Evolutionary conservation across 192 early-diverging fungal species (phyloP).

Genomic region (Mycoemilia scoparia): DNA sequence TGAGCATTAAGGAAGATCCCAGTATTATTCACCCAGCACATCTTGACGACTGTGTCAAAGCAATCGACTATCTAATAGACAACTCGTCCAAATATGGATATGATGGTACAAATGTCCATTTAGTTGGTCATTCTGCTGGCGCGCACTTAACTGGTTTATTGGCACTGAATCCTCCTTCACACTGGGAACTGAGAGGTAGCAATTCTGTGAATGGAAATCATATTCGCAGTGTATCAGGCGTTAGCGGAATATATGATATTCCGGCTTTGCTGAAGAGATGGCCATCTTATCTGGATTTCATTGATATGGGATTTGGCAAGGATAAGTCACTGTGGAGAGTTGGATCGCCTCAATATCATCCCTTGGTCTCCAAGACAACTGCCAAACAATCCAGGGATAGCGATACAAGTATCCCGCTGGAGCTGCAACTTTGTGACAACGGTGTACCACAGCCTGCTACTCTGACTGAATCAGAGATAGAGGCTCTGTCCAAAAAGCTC

Average conservation of each 20-base stretch:
- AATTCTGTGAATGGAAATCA: slow-evolving; percentile 1
- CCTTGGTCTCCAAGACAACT: too few species aligned
- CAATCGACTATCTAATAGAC: slow-evolving; percentile 30
- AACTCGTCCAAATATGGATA: slow-evolving; percentile 6
- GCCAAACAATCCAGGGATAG: too few species aligned
- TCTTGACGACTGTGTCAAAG: slow-evolving; percentile 37
- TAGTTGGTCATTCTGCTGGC: slow-evolving; percentile 64
- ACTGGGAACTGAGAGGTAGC: slow-evolving; percentile 3
- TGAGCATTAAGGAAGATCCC: slow-evolving; percentile 9
- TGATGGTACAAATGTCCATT: slow-evolving; percentile 19
- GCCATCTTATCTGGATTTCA: slow-evolving; percentile 52
- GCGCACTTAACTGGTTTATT: slow-evolving; percentile 50
- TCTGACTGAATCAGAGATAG: too few species aligned
- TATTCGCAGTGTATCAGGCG: slow-evolving; percentile 46
- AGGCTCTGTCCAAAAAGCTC: too few species aligned
- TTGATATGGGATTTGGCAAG: slow-evolving; percentile 46
- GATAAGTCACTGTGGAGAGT: slow-evolving; percentile 10
- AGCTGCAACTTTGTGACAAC: too few species aligned
- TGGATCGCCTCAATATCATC: too few species aligned
- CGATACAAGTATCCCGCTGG: too few species aligned
- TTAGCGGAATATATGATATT: slow-evolving; percentile 76
- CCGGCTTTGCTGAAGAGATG: slow-evolving; percentile 37
- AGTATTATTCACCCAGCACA: slow-evolving; percentile 48
- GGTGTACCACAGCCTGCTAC: too few species aligned
- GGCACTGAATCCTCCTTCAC: slow-evolving; percentile 28